These are phyloP conservation scores for Diplocarpon mali DNA, from an alignment of 2,329 filamentous ascomycete species.

Conservation along the genomic window DNA sequence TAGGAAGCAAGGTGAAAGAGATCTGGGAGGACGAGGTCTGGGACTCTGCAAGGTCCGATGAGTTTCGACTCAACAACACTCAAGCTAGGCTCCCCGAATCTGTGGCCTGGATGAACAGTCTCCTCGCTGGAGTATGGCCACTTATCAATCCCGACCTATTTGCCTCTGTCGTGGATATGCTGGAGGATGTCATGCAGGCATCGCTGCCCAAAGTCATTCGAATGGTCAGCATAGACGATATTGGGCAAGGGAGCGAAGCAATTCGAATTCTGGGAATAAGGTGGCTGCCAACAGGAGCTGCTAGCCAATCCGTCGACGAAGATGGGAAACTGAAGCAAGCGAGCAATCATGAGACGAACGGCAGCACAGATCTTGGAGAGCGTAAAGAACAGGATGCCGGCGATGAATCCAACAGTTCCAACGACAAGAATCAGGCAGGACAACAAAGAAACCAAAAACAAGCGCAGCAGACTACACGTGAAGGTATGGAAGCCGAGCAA, in stretches of 20 bases:
- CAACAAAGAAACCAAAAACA: slow-evolving; percentile 25
- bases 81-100: slow-evolving; percentile 30
- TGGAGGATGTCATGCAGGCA: slow-evolving; percentile 74
- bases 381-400: slow-evolving; percentile 22
- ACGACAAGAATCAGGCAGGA: slow-evolving; percentile 21
- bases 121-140: slow-evolving; percentile 59
- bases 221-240: slow-evolving; percentile 66
- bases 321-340: slow-evolving; percentile 41
- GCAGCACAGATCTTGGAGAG: slow-evolving; percentile 37
- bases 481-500: slow-evolving; percentile 65
- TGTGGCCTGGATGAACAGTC: slow-evolving; percentile 59
- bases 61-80: slow-evolving; percentile 31
- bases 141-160: slow-evolving; percentile 69
- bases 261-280: slow-evolving; percentile 59
- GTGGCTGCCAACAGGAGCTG: slow-evolving; percentile 63
- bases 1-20: slow-evolving; percentile 46
- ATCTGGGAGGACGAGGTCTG: slow-evolving; percentile 61
- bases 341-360: slow-evolving; percentile 35
- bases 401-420: slow-evolving; percentile 27
- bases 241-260: slow-evolving; percentile 63
- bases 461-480: slow-evolving; percentile 28
- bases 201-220: slow-evolving; percentile 57
- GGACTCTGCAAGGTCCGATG: slow-evolving; percentile 47
- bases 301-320: slow-evolving; percentile 46
- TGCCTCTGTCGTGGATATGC: slow-evolving; percentile 52